phyloP scores from a whole-genome alignment of 257 asterid species.

The Solanum sejunctum region DNA sequence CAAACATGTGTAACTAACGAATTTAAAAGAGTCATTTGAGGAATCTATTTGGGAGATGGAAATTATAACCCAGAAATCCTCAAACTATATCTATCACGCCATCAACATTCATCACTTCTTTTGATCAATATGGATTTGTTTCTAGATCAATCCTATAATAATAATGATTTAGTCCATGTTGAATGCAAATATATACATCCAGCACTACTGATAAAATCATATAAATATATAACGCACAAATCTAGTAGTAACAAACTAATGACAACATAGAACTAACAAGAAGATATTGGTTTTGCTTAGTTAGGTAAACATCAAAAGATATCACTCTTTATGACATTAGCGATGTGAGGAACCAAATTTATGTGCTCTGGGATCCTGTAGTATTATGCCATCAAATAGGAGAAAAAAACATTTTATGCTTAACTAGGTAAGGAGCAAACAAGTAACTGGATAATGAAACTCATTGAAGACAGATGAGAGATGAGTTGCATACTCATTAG shows the following conservation, averaged over 20 bases:
- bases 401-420: background rate
- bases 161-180: background rate
- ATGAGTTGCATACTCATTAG: conserved; percentile 74
- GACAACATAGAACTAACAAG: background rate
- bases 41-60: background rate
- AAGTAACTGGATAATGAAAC: background rate
- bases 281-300: background rate
- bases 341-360: background rate
- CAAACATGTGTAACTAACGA: background rate
- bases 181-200: background rate
- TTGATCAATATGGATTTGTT: background rate
- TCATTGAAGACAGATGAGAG: conserved; percentile 12
- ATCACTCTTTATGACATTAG: background rate
- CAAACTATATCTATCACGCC: background rate
- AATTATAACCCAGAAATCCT: background rate
- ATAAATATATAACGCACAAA: background rate
- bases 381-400: background rate
- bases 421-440: background rate
- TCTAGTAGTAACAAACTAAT: background rate
- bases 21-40: background rate
- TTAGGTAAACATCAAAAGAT: background rate
- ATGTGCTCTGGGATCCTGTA: background rate
- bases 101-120: background rate
- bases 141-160: background rate
- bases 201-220: background rate